A percentile compares a stretch with the other conserved stretches of the same genome.
These are phyloP conservation scores for Naganishia albida DNA, from an alignment of 1,284 basidiomycete species.

Conservation along the genomic window DNA sequence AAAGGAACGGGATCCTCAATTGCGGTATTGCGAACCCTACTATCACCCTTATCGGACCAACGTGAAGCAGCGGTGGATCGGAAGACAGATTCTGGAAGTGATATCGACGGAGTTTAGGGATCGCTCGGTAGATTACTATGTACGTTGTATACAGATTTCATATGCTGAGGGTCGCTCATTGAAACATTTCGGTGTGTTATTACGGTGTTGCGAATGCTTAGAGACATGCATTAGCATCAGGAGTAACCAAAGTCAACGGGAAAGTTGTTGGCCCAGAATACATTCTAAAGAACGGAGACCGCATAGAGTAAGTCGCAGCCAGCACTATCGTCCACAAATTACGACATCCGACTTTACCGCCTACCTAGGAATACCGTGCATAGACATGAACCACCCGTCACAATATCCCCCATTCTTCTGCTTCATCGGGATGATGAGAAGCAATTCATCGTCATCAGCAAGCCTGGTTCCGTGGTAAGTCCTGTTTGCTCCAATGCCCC, in stretches of 20 bases:
- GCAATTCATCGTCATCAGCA: conserved; percentile 87
- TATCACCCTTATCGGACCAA: conserved; percentile 33
- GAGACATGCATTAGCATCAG: conserved; percentile 89
- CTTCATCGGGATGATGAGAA: conserved; percentile 73
- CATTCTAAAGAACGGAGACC: conserved; percentile 81
- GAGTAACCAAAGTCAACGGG: conserved; percentile 91
- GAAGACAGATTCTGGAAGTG: conserved; percentile 64
- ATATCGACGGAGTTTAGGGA: conserved; percentile 88
- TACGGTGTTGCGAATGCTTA: conserved; percentile 44
- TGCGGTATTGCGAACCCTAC: conserved; percentile 33
- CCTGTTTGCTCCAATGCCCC: background rate
- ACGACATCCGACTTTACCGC: background rate
- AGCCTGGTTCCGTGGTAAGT: conserved; percentile 83
- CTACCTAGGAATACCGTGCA: conserved; percentile 84
- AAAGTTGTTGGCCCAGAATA: conserved; percentile 75
- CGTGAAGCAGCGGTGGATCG: conserved; percentile 45
- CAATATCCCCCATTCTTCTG: conserved; percentile 79
- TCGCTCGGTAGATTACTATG: conserved; percentile 88
- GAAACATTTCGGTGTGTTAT: background rate
- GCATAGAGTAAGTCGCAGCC: conserved; percentile 70
- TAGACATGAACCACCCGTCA: conserved; percentile 93
- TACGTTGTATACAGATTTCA: conserved; percentile 53
- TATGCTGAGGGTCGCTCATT: conserved; percentile 6
- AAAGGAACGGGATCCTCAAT: conserved; percentile 27
- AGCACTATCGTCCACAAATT: conserved; percentile 1